Evolutionary conservation across 2,329 filamentous ascomycete genomes (phyloP).

Genomic region (Cercospora sp.): DNA sequence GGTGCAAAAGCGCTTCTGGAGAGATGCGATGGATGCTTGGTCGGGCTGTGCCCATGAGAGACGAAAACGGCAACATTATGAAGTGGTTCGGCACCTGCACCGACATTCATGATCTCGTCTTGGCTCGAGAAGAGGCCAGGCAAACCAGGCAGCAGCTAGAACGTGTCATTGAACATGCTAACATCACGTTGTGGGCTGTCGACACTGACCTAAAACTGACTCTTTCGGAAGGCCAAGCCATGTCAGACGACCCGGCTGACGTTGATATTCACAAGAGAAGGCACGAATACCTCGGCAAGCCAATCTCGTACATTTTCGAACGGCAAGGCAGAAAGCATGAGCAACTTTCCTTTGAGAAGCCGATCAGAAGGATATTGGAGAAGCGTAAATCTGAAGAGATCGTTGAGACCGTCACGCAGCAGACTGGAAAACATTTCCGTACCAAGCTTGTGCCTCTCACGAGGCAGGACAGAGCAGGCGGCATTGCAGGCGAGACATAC

Average conservation of each 20-base stretch:
- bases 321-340: conserved; percentile 37
- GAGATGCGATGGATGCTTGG: conserved; percentile 79
- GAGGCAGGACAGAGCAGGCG: conserved; percentile 56
- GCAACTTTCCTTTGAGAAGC: conserved; percentile 50
- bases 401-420: conserved; percentile 61
- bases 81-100: conserved; percentile 83
- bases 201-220: conserved; percentile 63
- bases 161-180: conserved; percentile 72
- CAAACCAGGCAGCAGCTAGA: conserved; percentile 69
- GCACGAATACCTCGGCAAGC: conserved; percentile 53
- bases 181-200: conserved; percentile 74
- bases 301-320: conserved; percentile 65
- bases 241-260: conserved; percentile 22
- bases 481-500: conserved; percentile 53
- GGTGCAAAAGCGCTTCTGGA: conserved; percentile 65
- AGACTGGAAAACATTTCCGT: conserved; percentile 66
- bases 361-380: conserved; percentile 65
- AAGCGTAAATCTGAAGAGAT: conserved; percentile 62
- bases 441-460: conserved; percentile 70
- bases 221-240: conserved; percentile 67
- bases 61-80: conserved; percentile 67
- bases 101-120: conserved; percentile 73
- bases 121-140: conserved; percentile 66
- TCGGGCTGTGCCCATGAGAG: conserved; percentile 64
- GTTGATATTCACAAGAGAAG: conserved; percentile 15